These are phyloP conservation scores for Pyrenophora tritici-repentis DNA, from an alignment of 2,329 filamentous ascomycete genomes.

Conservation along the genomic window DNA sequence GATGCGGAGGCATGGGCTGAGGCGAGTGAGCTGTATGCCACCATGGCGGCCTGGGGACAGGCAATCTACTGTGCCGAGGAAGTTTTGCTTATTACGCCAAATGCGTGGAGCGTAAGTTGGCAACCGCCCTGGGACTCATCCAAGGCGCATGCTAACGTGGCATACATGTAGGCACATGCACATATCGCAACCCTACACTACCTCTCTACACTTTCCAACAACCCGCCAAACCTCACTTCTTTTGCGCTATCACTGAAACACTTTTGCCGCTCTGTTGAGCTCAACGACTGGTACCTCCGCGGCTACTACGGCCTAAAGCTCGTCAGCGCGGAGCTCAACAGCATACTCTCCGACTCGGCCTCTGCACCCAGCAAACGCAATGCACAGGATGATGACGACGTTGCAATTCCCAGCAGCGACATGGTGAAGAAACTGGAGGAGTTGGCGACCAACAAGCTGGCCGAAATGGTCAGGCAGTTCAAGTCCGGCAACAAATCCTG, in stretches of 20 bases:
- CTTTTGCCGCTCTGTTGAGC: slow-evolving; percentile 88
- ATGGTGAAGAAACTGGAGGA: slow-evolving; percentile 72
- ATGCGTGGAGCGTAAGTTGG: slow-evolving; percentile 86
- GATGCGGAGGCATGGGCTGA: slow-evolving; percentile 95
- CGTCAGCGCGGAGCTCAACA: slow-evolving; percentile 56
- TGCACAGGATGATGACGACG: slow-evolving; percentile 44
- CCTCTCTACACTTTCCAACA: slow-evolving; percentile 58
- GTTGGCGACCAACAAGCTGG: slow-evolving; percentile 72
- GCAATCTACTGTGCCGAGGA: slow-evolving; percentile 90
- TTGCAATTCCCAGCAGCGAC: slow-evolving; percentile 59
- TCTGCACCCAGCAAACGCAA: slow-evolving; percentile 33
- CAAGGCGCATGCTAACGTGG: neutral
- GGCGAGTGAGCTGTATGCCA: slow-evolving; percentile 82
- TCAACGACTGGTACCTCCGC: slow-evolving; percentile 89
- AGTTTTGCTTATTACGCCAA: slow-evolving; percentile 81
- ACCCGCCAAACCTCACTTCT: slow-evolving; percentile 41
- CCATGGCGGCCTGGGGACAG: slow-evolving; percentile 77
- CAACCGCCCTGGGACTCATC: slow-evolving; percentile 8
- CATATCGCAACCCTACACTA: slow-evolving; percentile 82
- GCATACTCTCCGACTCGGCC: slow-evolving; percentile 38
- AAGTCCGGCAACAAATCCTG: slow-evolving; percentile 66
- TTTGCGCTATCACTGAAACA: slow-evolving; percentile 77
- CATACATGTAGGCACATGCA: slow-evolving; percentile 71
- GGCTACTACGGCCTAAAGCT: slow-evolving; percentile 91
- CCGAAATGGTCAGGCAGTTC: slow-evolving; percentile 72